Evolutionary conservation across 2,329 filamentous ascomycete genomes (phyloP), one percentile per base, ranked within the genome.

Genomic region (Arthrobotrys entomopaga): DNA sequence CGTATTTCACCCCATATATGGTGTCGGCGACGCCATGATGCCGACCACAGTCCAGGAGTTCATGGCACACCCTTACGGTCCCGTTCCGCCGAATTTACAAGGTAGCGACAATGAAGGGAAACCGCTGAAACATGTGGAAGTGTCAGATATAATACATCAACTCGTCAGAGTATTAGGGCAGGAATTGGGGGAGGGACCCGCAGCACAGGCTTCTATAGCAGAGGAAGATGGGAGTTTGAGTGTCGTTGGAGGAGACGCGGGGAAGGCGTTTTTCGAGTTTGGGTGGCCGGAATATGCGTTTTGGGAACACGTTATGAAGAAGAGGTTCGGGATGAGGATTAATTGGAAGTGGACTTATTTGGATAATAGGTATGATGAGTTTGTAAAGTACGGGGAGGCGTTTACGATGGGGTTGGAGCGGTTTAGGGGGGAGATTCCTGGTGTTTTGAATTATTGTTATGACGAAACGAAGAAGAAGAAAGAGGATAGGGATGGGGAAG

Each of bases 221-320:
- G 40, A 34, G 13, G 56, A 6, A 16, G 56, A 59, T 20, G 40
- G 42, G 40, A 16, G 3, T 26, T n/a, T 48, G 42, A 46, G 46
- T 19, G 52, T 49, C 4, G 65, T 61, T 15, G 65, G 65, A 10
- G 57, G 58, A 8, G 65, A 70, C 46, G 19, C 22, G 1, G 52
- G 26, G 24, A 57, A 50, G 13, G 53, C 49, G 16, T 70, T 63
- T 15, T 70, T 70, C 52, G 65, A 70, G 26, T 70, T 70, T 26
- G 65, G 65, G 16, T 70, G 65, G 65, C n/a, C 65, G 6, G 65
- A 70, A n/a, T 70, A 70, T 64, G 65, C 58, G 20, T 70, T 70
- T 53, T 70, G 57, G 58, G 65, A 70, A 46, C 63, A 58, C 58
- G 42, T 43, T 43, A 64, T 64, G 58, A 64, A 64, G n/a, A 70